Conservation (phyloP, 1,139 yeast species). For the Taphrina communis region DNA sequence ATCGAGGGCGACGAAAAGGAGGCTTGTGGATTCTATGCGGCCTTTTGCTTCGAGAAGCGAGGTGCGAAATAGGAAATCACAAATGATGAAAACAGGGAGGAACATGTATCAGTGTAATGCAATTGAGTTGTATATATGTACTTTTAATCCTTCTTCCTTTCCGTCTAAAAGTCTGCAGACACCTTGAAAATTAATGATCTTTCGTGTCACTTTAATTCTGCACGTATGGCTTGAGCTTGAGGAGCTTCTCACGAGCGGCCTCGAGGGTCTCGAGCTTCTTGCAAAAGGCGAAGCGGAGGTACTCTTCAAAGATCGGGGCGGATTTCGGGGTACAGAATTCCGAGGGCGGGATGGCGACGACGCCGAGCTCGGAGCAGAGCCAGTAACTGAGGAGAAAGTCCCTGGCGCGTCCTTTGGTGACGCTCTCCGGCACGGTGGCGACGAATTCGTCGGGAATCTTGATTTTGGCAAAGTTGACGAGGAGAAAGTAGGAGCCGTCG, state of each 20-base stretch:
- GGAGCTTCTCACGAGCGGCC: conserved; percentile 79
- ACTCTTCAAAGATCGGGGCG: conserved; percentile 78
- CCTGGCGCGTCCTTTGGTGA: conserved; percentile 66
- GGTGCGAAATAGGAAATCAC: conserved; percentile 41
- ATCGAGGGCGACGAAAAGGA: conserved; percentile 90
- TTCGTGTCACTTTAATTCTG: background rate
- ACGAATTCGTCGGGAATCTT: conserved; percentile 72
- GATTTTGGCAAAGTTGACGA: conserved; percentile 84
- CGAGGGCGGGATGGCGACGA: conserved; percentile 94
- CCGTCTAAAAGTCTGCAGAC: too few species aligned
- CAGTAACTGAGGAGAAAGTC: conserved; percentile 91
- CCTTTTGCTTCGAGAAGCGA: conserved; percentile 73
- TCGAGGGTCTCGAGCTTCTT: conserved; percentile 80
- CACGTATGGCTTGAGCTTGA: conserved; percentile 68
- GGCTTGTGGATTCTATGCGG: conserved; percentile 81
- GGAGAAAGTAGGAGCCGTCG: conserved; percentile 89
- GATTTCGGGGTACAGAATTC: conserved; percentile 79
- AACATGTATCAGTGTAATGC: too few species aligned
- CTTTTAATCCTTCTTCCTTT: too few species aligned
- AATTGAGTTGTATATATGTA: too few species aligned
- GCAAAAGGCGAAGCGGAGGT: conserved; percentile 93
- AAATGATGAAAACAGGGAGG: too few species aligned
- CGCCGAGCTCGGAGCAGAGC: conserved; percentile 90
- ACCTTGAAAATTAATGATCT: too few species aligned
- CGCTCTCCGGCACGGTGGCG: conserved; percentile 67